Percentiles rank a stretch among this genome's conserved stretches.
These are phyloP conservation scores for Citrullus colocynthis DNA, from an alignment of 306 rosid species.

Conservation along the genomic window DNA sequence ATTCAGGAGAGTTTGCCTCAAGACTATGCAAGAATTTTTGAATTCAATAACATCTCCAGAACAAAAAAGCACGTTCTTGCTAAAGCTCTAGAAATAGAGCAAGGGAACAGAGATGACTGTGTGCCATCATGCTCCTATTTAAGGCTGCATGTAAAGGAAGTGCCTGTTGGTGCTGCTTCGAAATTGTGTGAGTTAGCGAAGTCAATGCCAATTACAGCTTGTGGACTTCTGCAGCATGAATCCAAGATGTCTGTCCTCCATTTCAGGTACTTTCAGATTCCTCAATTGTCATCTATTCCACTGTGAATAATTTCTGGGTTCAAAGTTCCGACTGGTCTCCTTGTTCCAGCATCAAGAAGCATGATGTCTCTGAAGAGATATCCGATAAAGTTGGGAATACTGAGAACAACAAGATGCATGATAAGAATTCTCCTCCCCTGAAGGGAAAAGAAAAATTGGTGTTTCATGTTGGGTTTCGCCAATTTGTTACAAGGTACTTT, in stretches of 20 bases:
- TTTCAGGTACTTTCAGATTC: slow-evolving; percentile 48
- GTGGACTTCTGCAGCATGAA: slow-evolving; percentile 92
- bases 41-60: slow-evolving; percentile 54
- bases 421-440: slow-evolving; percentile 53
- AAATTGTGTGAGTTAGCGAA: slow-evolving; percentile 33
- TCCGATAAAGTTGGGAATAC: neutral
- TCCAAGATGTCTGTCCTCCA: slow-evolving; percentile 93
- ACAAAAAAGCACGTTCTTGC: slow-evolving; percentile 77
- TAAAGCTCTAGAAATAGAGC: slow-evolving; percentile 54
- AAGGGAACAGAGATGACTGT: slow-evolving; percentile 43
- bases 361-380: slow-evolving; percentile 19
- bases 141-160: slow-evolving; percentile 66
- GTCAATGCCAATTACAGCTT: slow-evolving; percentile 45
- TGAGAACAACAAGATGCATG: slow-evolving; percentile 50
- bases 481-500: slow-evolving; percentile 70
- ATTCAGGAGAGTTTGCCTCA: slow-evolving; percentile 84
- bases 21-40: slow-evolving; percentile 75
- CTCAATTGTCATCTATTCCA: slow-evolving; percentile 3
- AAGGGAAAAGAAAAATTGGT: slow-evolving; percentile 79
- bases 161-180: slow-evolving; percentile 45
- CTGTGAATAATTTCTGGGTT: neutral
- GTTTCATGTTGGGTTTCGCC: slow-evolving; percentile 96
- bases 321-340: neutral
- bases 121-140: slow-evolving; percentile 46
- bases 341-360: slow-evolving; percentile 68